Evolutionary conservation across 2,329 filamentous ascomycete genomes (phyloP), one percentile per base, ranked within the genome.

Genomic region (Trichoderma cornu-damae): DNA sequence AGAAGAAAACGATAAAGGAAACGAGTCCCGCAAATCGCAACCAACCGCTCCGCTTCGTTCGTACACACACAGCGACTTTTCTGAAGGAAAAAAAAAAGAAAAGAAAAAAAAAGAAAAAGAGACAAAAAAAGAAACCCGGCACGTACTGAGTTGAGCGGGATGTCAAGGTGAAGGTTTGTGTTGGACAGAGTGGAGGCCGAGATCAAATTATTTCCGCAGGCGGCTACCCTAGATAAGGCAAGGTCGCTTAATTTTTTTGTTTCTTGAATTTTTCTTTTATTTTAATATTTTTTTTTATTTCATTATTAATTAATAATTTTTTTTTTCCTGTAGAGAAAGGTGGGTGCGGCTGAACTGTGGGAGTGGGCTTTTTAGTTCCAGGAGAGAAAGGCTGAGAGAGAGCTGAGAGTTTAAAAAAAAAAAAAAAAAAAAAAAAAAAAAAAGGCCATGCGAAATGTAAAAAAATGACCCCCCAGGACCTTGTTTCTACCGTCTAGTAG

Each of bases 1-100:
- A 65, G 60, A 61, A 64, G 60, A 55, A 64, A 61, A 63, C 57
- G 60, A 60, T 60, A 64, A 60, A 57, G 64, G 61, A 62, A 63
- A 57, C 62, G 60, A 60, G 60, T 62, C 62, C 61, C 49, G 40
- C 56, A 63, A 63, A 62, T 64, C 58, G 62, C 62, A 65, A 61
- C 59, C 51, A 61, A 59, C 60, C 60, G 58, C 61, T 63, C 53
- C 55, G 59, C 58, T 61, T 55, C 46, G 14, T 50, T 40, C 30
- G 47, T 51, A 47, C 37, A 40, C 58, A 57, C 43, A 57, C 48
- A 58, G 56, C 49, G 30, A 50, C 26, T 35, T 63, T 59, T 60
- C 58, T 58, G 56, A 49, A 46, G 40, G 14, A 53, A 35, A 22
- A 54, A 47, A 53, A 55, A 54, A 56, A 58, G 58, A 42, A 42